A percentile compares a stretch with the other conserved stretches of the same genome.
These are phyloP conservation scores for Ammopiptanthus mongolicus DNA, from an alignment of 306 rosid species.

Conservation along the genomic window DNA sequence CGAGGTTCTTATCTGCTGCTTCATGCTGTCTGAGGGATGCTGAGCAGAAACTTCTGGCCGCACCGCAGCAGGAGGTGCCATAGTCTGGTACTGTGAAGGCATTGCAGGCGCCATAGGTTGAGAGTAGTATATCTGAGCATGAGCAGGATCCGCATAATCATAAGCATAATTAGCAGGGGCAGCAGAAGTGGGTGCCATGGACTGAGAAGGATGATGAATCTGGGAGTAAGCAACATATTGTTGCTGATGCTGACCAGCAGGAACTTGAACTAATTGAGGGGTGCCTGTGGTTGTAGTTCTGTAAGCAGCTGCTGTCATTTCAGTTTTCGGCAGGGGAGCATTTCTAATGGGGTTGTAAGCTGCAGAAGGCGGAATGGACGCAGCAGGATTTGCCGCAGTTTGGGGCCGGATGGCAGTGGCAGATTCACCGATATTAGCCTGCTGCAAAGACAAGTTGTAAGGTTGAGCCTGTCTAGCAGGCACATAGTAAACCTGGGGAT, in stretches of 20 bases:
- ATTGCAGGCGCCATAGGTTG: constrained; percentile 69
- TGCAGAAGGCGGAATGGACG: constrained; percentile 40
- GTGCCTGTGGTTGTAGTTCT: constrained; percentile 57
- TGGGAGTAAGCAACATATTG: constrained; percentile 73
- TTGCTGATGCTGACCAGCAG: constrained; percentile 75
- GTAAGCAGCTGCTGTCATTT: constrained; percentile 59
- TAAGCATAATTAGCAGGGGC: constrained; percentile 50
- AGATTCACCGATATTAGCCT: constrained; percentile 56
- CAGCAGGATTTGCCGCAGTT: constrained; percentile 48
- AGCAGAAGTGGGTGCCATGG: constrained; percentile 51
- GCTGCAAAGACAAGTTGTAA: constrained; percentile 67
- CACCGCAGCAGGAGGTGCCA: constrained; percentile 55
- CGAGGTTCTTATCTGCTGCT: constrained; percentile 82
- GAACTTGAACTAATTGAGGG: constrained; percentile 70
- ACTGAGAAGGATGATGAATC: constrained; percentile 82
- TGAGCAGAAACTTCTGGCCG: constrained; percentile 59
- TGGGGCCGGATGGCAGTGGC: constrained; percentile 50
- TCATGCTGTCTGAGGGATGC: constrained; percentile 63
- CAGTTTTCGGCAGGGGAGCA: constrained; percentile 59
- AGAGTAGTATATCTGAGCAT: constrained; percentile 73
- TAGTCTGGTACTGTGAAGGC: constrained; percentile 88
- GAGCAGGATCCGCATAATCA: constrained; percentile 67
- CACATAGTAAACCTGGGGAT: constrained; percentile 62
- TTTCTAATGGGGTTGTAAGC: constrained; percentile 60
- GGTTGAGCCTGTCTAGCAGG: constrained; percentile 75